Evolutionary conservation across 2,329 filamentous ascomycete genomes (phyloP), one percentile per base, ranked within the genome.

Genomic region (Xylariaceae sp.): DNA sequence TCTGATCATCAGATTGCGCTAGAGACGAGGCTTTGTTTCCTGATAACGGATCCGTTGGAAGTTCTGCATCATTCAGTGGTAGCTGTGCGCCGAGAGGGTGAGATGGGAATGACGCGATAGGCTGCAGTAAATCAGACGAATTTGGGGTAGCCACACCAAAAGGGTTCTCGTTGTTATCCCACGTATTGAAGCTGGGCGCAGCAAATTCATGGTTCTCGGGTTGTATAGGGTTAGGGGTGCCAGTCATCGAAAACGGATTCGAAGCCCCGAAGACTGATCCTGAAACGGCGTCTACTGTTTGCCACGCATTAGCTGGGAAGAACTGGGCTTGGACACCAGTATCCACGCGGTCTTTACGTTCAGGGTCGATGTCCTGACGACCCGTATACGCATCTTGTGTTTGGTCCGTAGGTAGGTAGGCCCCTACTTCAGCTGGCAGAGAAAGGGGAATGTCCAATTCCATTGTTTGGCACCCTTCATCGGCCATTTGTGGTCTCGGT

Each of bases 381-480:
- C 11, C 22, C 22, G 6, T 26, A 6, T 6, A 11, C 22, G 22
- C 22, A 11, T 11, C 11, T 11, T 6, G 22, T 26, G 11, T 6
- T 11, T 26, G 22, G 11, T 11, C 11, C 6, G 6, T 26, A 26
- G 22, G 22, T 26, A 6, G 6, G 6, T 26, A 6, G 22, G 6
- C 11, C 22, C 11, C 22, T 6, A 6, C 22, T 26, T 26, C 6
- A 11, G 22, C 22, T 6, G 52, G 38, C 11, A 41, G 34, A 26
- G 47, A 32, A 13, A 42, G 40, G 4, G 55, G 34, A 9, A 55
- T 32, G 33, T 64, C 63, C 6, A 65, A 22, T 24, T 61, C 65
- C 47, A 61, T 57, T 19, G 66, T 68, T 51, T 70, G 67, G 26
- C 60, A 63, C 29, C 57, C 66, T 50, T 66, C 65, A 37, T 68